Base-by-base conservation (phyloP, 108 stramenopile genomes). In the Nitzschia sp. region DNA sequence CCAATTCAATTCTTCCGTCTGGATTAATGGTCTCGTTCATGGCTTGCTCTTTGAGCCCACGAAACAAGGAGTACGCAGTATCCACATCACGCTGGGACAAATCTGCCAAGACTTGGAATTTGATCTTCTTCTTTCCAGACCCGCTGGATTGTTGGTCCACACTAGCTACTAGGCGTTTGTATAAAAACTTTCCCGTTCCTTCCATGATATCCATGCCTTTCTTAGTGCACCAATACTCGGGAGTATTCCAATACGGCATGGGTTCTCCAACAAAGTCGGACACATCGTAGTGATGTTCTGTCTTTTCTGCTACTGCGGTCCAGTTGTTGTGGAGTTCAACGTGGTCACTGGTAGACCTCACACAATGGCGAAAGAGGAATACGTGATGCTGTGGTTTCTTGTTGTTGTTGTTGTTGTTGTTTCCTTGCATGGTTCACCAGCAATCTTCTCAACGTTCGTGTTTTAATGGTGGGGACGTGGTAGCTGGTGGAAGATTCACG, bases 311-410 rank as follows among this genome's bases (percentile, higher is more conserved):
- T 15, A 62, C n/a, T 5, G 61, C 41, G 1, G 61, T 62, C 43
- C 61, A 43, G 51, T 60, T 52, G 48, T 74, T 53, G 24, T 68
- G 42, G 9, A 68, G 29, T 10, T 59, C 60, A 9, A 52, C 39
- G 20, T 43, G 38, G 3, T 20, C 8, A 10, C 42, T 37, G 50
- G 73, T 68, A 20, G 65, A 67, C 40, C 73, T 66, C 39, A 74
- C 57, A 53, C 73, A 74, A 61, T 74, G 73, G 17, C 73, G 73
- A 22, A 74, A 67, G 10, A 74, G n/a, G 39, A 74, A 68, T 5
- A 68, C 66, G 39, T 74, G 73, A 17, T 60, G 69, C n/a, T 63
- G 2, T 17, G n/a, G 46, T 34, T 34, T 34, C 29, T 34, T 34
- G 29, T 34, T 34, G 29, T 34, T 34, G 29, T 34, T 34, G 29